phyloP scores from a whole-genome alignment of 2,329 filamentous ascomycete species.

The Phoma herbarum region DNA sequence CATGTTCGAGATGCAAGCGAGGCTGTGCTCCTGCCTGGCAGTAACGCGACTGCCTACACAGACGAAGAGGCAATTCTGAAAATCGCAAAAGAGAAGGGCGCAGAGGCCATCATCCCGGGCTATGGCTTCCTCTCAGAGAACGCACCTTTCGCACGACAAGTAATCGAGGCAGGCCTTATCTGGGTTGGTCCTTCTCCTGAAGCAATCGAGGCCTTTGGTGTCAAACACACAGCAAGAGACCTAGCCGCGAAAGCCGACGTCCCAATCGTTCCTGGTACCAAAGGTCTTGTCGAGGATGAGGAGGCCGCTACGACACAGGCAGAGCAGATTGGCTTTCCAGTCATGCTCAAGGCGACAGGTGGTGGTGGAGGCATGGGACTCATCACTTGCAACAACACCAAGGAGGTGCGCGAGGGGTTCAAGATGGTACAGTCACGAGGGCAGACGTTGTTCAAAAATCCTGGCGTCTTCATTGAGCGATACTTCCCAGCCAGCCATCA shows the following conservation, averaged over 20 bases:
- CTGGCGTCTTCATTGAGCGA: constrained; percentile 84
- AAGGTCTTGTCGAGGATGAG: constrained; percentile 58
- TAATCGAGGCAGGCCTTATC: constrained; percentile 63
- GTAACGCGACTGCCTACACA: constrained; percentile 60
- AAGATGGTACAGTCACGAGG: constrained; percentile 79
- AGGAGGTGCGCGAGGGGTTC: constrained; percentile 75
- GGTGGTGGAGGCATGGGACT: constrained; percentile 82
- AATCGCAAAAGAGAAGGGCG: constrained; percentile 60
- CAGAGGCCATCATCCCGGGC: constrained; percentile 70
- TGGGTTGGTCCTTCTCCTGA: constrained; percentile 68
- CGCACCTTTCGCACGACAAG: constrained; percentile 65
- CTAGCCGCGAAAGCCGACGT: constrained; percentile 63
- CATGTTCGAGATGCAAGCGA: constrained; percentile 65
- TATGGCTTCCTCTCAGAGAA: constrained; percentile 75
- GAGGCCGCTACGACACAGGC: constrained; percentile 59
- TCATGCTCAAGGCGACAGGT: constrained; percentile 65
- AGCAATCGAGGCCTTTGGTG: constrained; percentile 64
- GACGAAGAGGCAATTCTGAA: constrained; percentile 59
- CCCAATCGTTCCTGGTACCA: constrained; percentile 64
- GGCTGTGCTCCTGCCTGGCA: constrained; percentile 60
- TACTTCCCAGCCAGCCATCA: constrained; percentile 83
- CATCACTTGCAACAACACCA: constrained; percentile 73
- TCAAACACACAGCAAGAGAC: constrained; percentile 66
- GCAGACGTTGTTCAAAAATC: constrained; percentile 80
- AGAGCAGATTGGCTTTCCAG: constrained; percentile 59